Conservation (phyloP, 768 basidiomycete species). For the Leccinum subgranulosum region DNA sequence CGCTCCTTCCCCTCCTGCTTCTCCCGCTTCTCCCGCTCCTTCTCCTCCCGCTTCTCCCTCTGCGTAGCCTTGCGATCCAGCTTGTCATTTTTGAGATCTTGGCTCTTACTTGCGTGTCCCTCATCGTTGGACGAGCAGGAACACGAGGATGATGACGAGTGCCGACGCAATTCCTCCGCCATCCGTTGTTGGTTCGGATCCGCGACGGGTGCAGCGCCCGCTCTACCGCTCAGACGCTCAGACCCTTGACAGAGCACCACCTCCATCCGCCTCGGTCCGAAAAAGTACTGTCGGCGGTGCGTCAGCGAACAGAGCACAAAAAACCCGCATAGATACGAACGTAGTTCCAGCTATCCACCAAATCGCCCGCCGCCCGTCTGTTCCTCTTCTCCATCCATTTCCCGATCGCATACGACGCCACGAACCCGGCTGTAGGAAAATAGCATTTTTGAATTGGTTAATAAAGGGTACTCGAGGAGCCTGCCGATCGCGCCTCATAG, state of each 20-base stretch:
- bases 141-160: neutral
- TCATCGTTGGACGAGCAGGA: neutral
- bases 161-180: slow-evolving; percentile 17
- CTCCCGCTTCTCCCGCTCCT: neutral
- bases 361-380: slow-evolving; percentile 35
- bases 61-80: neutral
- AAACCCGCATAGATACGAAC: slow-evolving; percentile 27
- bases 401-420: slow-evolving; percentile 15
- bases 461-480: no score
- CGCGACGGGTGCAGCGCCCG: slow-evolving; percentile 18
- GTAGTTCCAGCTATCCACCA: slow-evolving; percentile 50
- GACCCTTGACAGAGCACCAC: slow-evolving; percentile 34
- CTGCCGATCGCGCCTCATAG: no score
- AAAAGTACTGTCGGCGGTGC: slow-evolving; percentile 39
- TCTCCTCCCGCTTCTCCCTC: neutral
- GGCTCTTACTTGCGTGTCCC: neutral
- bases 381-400: slow-evolving; percentile 36
- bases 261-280: slow-evolving; percentile 43
- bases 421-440: slow-evolving; percentile 18
- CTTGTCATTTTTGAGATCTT: neutral
- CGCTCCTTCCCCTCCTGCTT: slow-evolving; percentile 4
- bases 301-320: neutral
- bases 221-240: slow-evolving; percentile 26
- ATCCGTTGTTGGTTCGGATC: slow-evolving; percentile 20
- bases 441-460: no score